phyloP scores from a whole-genome alignment of 2,329 filamentous ascomycete genomes.

The Hymenoscyphus albidus region DNA sequence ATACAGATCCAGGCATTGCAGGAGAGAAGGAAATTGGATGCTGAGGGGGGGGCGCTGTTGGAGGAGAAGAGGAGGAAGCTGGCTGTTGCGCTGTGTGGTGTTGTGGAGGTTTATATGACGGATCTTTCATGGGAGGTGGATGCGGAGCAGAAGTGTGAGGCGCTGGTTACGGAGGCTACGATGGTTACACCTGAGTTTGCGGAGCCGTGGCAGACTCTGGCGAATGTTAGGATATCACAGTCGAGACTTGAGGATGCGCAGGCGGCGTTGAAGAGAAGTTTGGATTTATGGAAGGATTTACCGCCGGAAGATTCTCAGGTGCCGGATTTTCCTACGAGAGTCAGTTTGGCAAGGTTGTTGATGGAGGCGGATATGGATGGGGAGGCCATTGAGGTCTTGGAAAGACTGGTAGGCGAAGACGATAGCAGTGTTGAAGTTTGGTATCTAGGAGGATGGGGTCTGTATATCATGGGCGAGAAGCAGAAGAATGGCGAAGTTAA shows the following conservation, averaged over 20 bases:
- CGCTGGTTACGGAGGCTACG: slow-evolving; percentile 84
- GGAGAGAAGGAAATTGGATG: slow-evolving; percentile 43
- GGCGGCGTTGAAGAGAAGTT: slow-evolving; percentile 71
- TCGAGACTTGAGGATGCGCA: slow-evolving; percentile 72
- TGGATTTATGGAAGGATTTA: slow-evolving; percentile 79
- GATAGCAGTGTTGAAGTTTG: slow-evolving; percentile 93
- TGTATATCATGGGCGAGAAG: slow-evolving; percentile 75
- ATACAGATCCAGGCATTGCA: slow-evolving; percentile 64
- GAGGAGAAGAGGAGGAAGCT: slow-evolving; percentile 77
- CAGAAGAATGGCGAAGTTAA: slow-evolving; percentile 44
- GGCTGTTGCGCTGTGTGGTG: slow-evolving; percentile 86
- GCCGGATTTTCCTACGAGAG: slow-evolving; percentile 81
- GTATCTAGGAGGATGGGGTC: slow-evolving; percentile 94
- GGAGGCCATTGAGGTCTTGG: slow-evolving; percentile 79
- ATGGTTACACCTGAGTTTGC: slow-evolving; percentile 75
- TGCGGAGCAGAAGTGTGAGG: slow-evolving; percentile 83
- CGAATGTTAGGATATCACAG: slow-evolving; percentile 91
- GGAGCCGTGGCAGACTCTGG: slow-evolving; percentile 92
- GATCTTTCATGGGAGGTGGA: slow-evolving; percentile 91
- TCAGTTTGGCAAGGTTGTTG: slow-evolving; percentile 77
- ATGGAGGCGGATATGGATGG: slow-evolving; percentile 88
- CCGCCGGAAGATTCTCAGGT: slow-evolving; percentile 67
- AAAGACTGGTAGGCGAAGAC: slow-evolving; percentile 80
- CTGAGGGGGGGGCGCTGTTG: slow-evolving; percentile 39
- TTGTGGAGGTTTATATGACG: slow-evolving; percentile 98